These are phyloP conservation scores for Kregervanrija delftensis DNA, from an alignment of 805 yeast genomes.

Conservation along the genomic window DNA sequence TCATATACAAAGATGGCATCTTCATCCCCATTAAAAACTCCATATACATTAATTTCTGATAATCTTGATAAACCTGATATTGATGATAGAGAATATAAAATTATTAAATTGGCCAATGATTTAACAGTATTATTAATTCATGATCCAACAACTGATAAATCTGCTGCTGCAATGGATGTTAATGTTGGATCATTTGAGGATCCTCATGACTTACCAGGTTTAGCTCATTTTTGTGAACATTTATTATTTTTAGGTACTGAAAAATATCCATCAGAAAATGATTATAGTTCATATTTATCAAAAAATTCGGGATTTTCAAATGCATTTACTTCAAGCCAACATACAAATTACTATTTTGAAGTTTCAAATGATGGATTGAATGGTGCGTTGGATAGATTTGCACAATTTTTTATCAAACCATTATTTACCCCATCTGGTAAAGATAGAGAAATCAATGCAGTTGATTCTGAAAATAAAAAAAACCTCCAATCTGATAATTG, in stretches of 20 bases:
- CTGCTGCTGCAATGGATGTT: constrained; percentile 77
- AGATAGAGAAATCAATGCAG: constrained; percentile 90
- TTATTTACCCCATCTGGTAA: constrained; percentile 66
- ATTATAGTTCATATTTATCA: constrained; percentile 64
- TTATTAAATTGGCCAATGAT: constrained; percentile 51
- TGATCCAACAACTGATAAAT: constrained; percentile 63
- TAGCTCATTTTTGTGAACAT: constrained; percentile 76
- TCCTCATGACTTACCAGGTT: constrained; percentile 55
- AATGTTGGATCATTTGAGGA: constrained; percentile 73
- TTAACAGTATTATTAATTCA: constrained; percentile 57
- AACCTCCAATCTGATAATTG: constrained; percentile 85
- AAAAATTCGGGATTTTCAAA: constrained; percentile 86
- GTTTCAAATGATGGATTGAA: constrained; percentile 66
- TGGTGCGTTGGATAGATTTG: constrained; percentile 87
- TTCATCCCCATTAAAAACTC: not conserved
- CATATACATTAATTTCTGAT: constrained; percentile 13
- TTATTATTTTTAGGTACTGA: constrained; percentile 73
- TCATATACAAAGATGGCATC: no score
- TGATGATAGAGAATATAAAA: constrained; percentile 74
- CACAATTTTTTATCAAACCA: constrained; percentile 88
- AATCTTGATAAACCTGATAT: constrained; percentile 36
- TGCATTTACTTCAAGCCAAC: constrained; percentile 85
- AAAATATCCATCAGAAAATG: constrained; percentile 71
- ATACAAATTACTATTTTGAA: constrained; percentile 89
- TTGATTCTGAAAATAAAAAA: constrained; percentile 92